Evolutionary conservation across 2,329 filamentous ascomycete species (phyloP).

Genomic region (Fusarium circinatum): DNA sequence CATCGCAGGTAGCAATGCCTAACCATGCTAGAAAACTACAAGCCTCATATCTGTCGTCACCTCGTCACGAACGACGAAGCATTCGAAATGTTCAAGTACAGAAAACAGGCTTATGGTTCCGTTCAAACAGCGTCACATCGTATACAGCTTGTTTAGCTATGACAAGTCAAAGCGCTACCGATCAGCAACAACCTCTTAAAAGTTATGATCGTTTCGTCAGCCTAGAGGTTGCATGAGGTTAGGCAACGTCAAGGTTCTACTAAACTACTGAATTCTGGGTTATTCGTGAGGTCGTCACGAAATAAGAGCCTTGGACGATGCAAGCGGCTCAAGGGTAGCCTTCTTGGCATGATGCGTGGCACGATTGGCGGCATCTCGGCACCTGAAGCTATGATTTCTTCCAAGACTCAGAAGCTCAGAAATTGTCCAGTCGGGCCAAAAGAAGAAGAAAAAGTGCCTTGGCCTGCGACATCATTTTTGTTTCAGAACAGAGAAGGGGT

Average conservation of each 20-base stretch:
- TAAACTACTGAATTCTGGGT: neutral
- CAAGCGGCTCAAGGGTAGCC: slow-evolving; percentile 28
- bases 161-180: neutral
- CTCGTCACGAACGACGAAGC: neutral
- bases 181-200: slow-evolving; percentile 8
- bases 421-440: slow-evolving; percentile 13
- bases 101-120: neutral
- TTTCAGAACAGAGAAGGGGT: slow-evolving; percentile 30
- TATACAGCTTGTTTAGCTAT: neutral
- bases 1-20: neutral
- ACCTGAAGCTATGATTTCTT: neutral
- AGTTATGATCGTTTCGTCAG: slow-evolving; percentile 5
- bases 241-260: neutral
- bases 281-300: neutral
- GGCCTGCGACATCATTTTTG: slow-evolving; percentile 36
- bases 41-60: neutral
- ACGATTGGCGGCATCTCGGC: slow-evolving; percentile 11
- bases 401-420: slow-evolving; percentile 1
- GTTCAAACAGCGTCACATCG: neutral
- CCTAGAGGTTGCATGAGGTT: neutral
- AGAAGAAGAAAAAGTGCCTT: neutral
- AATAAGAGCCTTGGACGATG: slow-evolving; percentile 31
- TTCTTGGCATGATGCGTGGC: slow-evolving; percentile 23
- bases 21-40: neutral
- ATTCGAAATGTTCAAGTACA: neutral